Conservation (phyloP, 805 yeast species). For the Kodamaea restingae region DNA sequence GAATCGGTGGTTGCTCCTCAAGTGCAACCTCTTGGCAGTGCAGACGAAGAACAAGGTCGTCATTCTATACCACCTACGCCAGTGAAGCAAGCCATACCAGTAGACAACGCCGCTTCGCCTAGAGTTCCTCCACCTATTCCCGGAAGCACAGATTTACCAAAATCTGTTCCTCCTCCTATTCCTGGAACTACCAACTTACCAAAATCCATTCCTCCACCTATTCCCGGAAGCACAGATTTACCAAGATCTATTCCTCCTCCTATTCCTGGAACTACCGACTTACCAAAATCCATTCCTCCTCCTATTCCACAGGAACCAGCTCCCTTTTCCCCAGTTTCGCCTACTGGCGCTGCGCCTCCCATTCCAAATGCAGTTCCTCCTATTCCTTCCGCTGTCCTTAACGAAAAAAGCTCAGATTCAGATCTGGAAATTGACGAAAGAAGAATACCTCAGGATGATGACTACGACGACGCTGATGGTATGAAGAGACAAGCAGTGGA, state of each 20-base stretch:
- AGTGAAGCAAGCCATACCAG: slow-evolving; percentile 4
- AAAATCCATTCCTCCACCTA: slow-evolving; percentile 8
- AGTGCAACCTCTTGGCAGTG: no score
- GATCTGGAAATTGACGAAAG: slow-evolving; percentile 4
- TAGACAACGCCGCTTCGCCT: not conserved
- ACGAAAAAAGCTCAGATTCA: not conserved
- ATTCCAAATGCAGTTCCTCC: slow-evolving; percentile 9
- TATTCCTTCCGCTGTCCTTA: slow-evolving; percentile 4
- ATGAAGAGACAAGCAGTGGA: not conserved
- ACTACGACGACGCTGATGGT: not conserved
- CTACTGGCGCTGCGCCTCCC: slow-evolving; percentile 10
- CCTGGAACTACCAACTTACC: not conserved
- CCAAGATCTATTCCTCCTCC: slow-evolving; percentile 8
- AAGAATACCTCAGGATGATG: slow-evolving; percentile 6
- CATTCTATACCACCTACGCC: not conserved
- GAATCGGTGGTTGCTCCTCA: slow-evolving; percentile 18
- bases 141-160: no score
- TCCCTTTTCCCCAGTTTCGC: slow-evolving; percentile 13
- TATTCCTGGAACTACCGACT: not conserved
- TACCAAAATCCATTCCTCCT: slow-evolving; percentile 6
- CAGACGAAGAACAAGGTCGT: no score
- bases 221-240: no score
- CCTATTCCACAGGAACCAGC: slow-evolving; percentile 10
- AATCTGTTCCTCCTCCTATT: slow-evolving; percentile 8
- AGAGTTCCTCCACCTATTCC: slow-evolving; percentile 11